These are phyloP conservation scores for Sequoia sempervirens DNA, from an alignment of 75 land plant species.

Conservation along the genomic window DNA sequence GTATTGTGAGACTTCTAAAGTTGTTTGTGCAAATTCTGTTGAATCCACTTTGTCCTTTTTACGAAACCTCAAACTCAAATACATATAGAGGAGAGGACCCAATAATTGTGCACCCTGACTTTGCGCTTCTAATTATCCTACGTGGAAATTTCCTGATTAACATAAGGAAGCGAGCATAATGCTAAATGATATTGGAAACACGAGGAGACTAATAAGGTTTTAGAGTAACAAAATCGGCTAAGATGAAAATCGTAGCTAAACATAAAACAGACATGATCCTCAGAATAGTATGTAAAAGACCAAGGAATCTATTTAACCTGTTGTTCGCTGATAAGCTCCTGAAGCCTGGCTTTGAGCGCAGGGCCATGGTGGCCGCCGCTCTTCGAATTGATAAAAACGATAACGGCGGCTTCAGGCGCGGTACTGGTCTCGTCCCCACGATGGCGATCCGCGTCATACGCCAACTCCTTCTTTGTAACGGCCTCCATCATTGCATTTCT, in stretches of 20 bases:
- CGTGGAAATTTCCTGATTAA: neutral
- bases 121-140: too few species aligned
- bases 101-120: too few species aligned
- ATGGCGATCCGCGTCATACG: conserved; percentile 10
- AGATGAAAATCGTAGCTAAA: neutral
- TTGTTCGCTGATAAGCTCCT: conserved; percentile 52
- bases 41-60: neutral
- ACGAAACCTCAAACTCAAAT: neutral
- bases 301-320: conserved; percentile 43
- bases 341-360: conserved; percentile 36
- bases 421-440: neutral
- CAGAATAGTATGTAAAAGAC: neutral
- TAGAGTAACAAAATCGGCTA: neutral
- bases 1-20: neutral
- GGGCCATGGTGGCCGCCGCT: conserved; percentile 86
- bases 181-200: too few species aligned
- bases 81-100: too few species aligned
- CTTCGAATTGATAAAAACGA: conserved; percentile 72
- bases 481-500: conserved; percentile 60
- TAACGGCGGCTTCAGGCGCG: conserved; percentile 50
- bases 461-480: conserved; percentile 32
- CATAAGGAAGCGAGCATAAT: too few species aligned
- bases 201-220: too few species aligned
- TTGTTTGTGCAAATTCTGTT: neutral
- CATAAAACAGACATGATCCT: neutral